Evolutionary conservation across 352 stramenopile genomes (phyloP).

Genomic region (Phytophthora litchii): DNA sequence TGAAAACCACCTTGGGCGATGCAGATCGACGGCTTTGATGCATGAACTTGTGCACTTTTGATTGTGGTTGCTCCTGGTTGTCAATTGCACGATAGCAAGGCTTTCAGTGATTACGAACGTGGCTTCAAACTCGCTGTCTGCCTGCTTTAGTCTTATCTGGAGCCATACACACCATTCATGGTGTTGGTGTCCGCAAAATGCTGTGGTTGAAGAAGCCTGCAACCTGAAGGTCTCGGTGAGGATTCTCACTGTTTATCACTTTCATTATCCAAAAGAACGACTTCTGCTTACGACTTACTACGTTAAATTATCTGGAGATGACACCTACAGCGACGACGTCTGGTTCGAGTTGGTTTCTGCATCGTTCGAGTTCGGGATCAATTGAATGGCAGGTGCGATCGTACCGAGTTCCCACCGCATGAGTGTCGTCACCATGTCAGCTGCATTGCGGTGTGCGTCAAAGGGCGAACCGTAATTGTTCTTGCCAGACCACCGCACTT

Average conservation of each 20-base stretch:
- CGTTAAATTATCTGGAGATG: conserved; percentile 26
- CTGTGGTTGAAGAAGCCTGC: conserved; percentile 38
- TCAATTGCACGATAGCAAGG: conserved; percentile 23
- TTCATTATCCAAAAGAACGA: conserved; percentile 32
- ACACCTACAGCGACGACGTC: conserved; percentile 6
- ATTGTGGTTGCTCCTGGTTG: conserved; percentile 23
- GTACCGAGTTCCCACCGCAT: conserved; percentile 56
- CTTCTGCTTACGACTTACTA: conserved; percentile 11
- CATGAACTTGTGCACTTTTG: conserved; percentile 19
- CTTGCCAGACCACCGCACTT: conserved; percentile 51
- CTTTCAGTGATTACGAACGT: conserved; percentile 24
- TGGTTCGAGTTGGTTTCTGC: conserved; percentile 1
- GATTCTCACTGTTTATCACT: conserved; percentile 2
- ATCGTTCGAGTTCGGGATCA: conserved; percentile 30
- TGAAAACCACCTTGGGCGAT: not conserved
- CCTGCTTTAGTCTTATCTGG: not conserved
- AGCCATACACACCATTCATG: conserved; percentile 11
- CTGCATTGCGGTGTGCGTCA: conserved; percentile 52
- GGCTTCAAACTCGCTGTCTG: conserved; percentile 14
- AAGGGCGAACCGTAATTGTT: conserved; percentile 57
- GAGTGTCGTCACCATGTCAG: conserved; percentile 52
- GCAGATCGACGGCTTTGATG: not conserved
- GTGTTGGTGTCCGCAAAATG: conserved; percentile 22
- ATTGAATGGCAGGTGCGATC: conserved; percentile 42
- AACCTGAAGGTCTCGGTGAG: not conserved